Conservation (phyloP, 257 asterid genomes). For the Solanum dulcamara region DNA sequence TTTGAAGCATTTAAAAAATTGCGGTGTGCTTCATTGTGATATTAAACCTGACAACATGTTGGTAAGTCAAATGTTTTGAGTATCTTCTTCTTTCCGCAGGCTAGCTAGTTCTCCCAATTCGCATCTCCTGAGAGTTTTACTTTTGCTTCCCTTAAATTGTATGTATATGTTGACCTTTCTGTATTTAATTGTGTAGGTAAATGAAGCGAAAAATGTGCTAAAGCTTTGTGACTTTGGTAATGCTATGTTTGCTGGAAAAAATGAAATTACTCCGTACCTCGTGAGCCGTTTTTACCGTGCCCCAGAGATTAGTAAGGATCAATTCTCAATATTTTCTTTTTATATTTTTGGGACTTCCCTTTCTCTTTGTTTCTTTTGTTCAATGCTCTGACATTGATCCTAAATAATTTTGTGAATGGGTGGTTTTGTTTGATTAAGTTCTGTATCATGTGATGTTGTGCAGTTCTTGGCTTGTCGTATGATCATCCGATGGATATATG, state of each 20-base stretch:
- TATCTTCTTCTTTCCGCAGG: not conserved
- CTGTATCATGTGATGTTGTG: not conserved
- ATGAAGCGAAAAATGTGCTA: constrained; percentile 82
- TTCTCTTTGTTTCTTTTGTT: not conserved
- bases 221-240: constrained; percentile 97
- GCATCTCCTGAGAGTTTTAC: not conserved
- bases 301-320: constrained; percentile 88
- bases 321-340: not conserved
- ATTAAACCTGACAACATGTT: constrained; percentile 99
- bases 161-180: not conserved
- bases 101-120: not conserved
- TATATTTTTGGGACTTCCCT: not conserved
- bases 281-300: constrained; percentile 99
- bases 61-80: constrained; percentile 34
- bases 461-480: constrained; percentile 86
- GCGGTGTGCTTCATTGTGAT: constrained; percentile 98
- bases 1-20: constrained; percentile 79
- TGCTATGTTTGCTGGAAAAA: constrained; percentile 99
- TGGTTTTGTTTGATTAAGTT: not conserved
- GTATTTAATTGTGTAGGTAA: constrained; percentile 42
- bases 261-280: constrained; percentile 94
- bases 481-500: constrained; percentile 98
- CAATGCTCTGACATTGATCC: not conserved
- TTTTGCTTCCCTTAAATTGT: not conserved
- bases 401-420: not conserved